These are phyloP conservation scores for Echeveria elegans DNA, from an alignment of 164 flowering plant genomes.

Conservation along the genomic window DNA sequence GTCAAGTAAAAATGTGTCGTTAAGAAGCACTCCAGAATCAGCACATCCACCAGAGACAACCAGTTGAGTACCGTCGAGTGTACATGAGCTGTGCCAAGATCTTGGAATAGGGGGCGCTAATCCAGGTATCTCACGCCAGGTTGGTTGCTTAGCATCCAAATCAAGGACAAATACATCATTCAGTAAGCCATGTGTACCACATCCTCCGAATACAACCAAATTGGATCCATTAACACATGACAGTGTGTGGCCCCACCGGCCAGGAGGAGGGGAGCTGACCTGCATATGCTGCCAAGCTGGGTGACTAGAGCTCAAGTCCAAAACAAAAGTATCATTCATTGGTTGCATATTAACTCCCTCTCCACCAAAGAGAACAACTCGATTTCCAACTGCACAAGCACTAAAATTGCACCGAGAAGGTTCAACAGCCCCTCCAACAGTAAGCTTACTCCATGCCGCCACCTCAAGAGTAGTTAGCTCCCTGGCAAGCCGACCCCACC, in stretches of 20 bases:
- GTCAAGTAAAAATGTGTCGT: slow-evolving; percentile 82
- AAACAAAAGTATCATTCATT: slow-evolving; percentile 88
- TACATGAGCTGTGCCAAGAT: slow-evolving; percentile 98
- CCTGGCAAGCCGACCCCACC: slow-evolving; percentile 83
- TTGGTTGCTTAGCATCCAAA: slow-evolving; percentile 77
- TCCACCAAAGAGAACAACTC: slow-evolving; percentile 91
- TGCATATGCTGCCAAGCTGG: slow-evolving; percentile 84
- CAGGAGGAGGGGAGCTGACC: slow-evolving; percentile 90
- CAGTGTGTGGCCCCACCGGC: slow-evolving; percentile 93
- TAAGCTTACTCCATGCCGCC: slow-evolving; percentile 82
- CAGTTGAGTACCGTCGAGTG: slow-evolving; percentile 84
- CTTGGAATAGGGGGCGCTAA: slow-evolving; percentile 83
- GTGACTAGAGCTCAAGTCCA: slow-evolving; percentile 65
- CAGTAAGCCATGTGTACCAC: slow-evolving; percentile 76
- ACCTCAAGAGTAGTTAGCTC: slow-evolving; percentile 92
- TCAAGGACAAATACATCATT: slow-evolving; percentile 87
- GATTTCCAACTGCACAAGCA: slow-evolving; percentile 91
- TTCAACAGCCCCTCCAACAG: slow-evolving; percentile 85
- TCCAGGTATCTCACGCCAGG: slow-evolving; percentile 92
- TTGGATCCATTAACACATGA: slow-evolving; percentile 77
- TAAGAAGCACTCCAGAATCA: slow-evolving; percentile 86
- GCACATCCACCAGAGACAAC: slow-evolving; percentile 95
- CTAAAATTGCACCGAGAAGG: slow-evolving; percentile 90
- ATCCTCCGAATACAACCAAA: slow-evolving; percentile 88
- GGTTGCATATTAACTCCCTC: slow-evolving; percentile 97